These are phyloP conservation scores for Pyracantha coccinea DNA, from an alignment of 331 rosid species.

Conservation along the genomic window DNA sequence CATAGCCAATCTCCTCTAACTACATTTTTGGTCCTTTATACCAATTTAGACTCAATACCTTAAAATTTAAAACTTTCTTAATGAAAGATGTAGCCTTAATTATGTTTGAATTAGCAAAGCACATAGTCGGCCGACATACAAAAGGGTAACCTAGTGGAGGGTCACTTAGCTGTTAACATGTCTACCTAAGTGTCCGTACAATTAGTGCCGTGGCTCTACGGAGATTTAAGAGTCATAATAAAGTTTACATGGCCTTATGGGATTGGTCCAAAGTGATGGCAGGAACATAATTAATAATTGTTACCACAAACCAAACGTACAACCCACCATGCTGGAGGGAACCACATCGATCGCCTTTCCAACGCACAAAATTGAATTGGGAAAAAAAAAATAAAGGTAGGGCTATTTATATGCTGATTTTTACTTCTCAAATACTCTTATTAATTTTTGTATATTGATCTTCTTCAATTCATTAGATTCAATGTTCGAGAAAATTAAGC, in stretches of 20 bases:
- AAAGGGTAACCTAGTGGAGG: constrained; percentile 36
- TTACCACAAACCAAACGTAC: neutral
- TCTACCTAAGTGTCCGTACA: constrained; percentile 37
- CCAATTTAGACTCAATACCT: neutral
- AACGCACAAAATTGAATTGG: neutral
- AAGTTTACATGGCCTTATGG: neutral
- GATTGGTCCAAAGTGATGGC: neutral
- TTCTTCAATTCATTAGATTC: too few relatives aligned
- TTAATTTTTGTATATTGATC: too few relatives aligned
- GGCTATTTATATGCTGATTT: fast-evolving
- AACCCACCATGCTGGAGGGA: neutral
- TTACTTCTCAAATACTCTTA: fast-evolving
- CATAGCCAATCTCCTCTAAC: neutral
- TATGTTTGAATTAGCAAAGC: constrained; percentile 10
- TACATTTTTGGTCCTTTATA: neutral
- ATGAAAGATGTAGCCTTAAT: neutral
- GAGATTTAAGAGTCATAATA: neutral
- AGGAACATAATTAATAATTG: neutral
- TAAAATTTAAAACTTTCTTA: neutral
- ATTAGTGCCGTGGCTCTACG: constrained; percentile 5
- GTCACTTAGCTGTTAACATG: constrained; percentile 30
- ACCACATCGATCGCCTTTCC: neutral
- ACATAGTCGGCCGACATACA: constrained; percentile 31
- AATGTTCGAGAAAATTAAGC: too few relatives aligned
- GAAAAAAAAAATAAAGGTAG: neutral